Base-by-base conservation (phyloP, 768 basidiomycete species). In the Trametes sanguinea region DNA sequence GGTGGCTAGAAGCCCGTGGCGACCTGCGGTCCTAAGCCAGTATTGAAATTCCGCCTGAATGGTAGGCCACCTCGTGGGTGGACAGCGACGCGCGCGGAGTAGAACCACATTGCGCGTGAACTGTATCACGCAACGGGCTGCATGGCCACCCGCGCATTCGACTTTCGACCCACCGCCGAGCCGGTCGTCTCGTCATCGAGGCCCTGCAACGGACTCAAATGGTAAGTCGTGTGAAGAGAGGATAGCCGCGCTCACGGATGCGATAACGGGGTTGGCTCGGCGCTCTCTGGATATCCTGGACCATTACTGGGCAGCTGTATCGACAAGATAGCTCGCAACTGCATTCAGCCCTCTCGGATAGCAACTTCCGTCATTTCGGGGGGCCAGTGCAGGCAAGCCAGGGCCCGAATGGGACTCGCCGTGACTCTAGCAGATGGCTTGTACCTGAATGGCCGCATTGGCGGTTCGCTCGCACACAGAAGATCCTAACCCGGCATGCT, bases 101-200 rank as follows among this genome's bases (percentile, higher is more conserved):
- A 6, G n/a, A 13, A 4, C 14, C 14, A 16, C 27, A 8, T 35
- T 9, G 13, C 37, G 17, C 17, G 46, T 27, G 22, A 22, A 29
- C 16, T 17, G 37, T 16, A 42, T 50, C 40, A 22, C 32, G 30
- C 50, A 32, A 37, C 14, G 30, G 30, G 50, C 22, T 22, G 22
- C 22, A 22, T 30, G 27, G 30, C 14, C 29, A 30, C 14, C 22
- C 30, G 29, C 30, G 48, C 27, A 17, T 14, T 11, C 50, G 33
- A 7, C 44, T 37, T 37, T 37, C 47, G 46, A 11, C 60, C 37
- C 37, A 32, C 29, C 29, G 7, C 33, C n/a, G 22, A 9, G 39
- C 27, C 42, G 8, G 32, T 33, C 30, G 17, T 55, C 30, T 55
- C 47, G 54, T 61, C 60, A 61, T 44, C 46, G 47, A 22, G 42